Percentiles rank a stretch among this genome's conserved stretches.
Conservation (phyloP, 2,329 filamentous ascomycete species). For the Trichoderma endophyticum region DNA sequence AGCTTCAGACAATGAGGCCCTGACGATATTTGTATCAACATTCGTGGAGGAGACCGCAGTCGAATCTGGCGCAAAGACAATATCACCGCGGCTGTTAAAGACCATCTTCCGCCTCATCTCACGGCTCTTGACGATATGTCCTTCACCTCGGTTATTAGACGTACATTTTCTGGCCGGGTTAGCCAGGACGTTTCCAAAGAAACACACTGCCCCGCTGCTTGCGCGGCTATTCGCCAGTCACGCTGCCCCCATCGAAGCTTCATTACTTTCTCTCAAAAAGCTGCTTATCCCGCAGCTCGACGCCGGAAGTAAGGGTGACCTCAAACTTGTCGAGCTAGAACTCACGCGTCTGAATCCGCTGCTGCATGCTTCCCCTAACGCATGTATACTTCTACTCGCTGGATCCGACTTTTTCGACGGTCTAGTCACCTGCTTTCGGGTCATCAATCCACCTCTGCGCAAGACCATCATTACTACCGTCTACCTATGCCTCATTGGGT, state of each 20-base stretch:
- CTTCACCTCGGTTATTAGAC: slow-evolving; percentile 51
- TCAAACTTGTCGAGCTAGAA: slow-evolving; percentile 51
- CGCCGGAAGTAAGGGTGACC: slow-evolving; percentile 52
- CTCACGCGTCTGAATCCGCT: slow-evolving; percentile 62
- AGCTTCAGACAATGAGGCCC: slow-evolving; percentile 54
- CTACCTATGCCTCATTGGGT: slow-evolving; percentile 71
- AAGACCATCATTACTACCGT: slow-evolving; percentile 67
- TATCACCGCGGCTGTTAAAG: slow-evolving; percentile 52
- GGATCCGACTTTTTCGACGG: slow-evolving; percentile 87
- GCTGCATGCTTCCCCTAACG: slow-evolving; percentile 57
- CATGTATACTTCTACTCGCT: slow-evolving; percentile 65
- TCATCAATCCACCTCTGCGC: slow-evolving; percentile 61
- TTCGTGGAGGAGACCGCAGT: slow-evolving; percentile 58
- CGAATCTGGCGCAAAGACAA: slow-evolving; percentile 23
- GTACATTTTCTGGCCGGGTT: slow-evolving; percentile 70
- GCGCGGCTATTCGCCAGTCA: slow-evolving; percentile 50
- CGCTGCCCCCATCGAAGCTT: slow-evolving; percentile 48
- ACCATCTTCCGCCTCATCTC: slow-evolving; percentile 62
- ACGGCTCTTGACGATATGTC: slow-evolving; percentile 46
- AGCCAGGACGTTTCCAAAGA: slow-evolving; percentile 64
- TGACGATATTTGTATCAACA: slow-evolving; percentile 42
- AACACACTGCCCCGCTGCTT: slow-evolving; percentile 52
- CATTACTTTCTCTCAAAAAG: slow-evolving; percentile 59
- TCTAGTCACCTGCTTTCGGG: slow-evolving; percentile 61
- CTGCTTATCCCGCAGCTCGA: slow-evolving; percentile 62